Evolutionary conservation across 108 stramenopile genomes (phyloP).

Genomic region (Epipyxis sp.): DNA sequence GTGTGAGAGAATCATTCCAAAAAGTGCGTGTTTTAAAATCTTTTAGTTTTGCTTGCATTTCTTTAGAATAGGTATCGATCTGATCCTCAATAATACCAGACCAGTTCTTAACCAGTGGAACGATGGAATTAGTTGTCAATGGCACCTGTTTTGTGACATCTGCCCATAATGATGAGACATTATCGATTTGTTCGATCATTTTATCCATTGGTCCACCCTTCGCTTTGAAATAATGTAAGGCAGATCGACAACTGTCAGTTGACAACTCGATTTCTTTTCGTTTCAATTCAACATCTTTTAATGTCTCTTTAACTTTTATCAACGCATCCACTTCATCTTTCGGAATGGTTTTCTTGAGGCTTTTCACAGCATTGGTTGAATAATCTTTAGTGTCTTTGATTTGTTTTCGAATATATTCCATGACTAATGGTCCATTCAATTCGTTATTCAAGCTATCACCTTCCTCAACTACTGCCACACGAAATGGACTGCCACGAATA

Average conservation of each 20-base stretch:
- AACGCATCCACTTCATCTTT: slow-evolving; percentile 38
- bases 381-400: slow-evolving; percentile 59
- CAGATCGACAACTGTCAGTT: slow-evolving; percentile 15
- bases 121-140: slow-evolving; percentile 50
- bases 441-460: slow-evolving; percentile 41
- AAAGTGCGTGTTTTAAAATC: slow-evolving; percentile 51
- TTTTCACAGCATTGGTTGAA: slow-evolving; percentile 48
- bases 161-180: slow-evolving; percentile 52
- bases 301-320: slow-evolving; percentile 40
- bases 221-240: slow-evolving; percentile 51
- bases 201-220: slow-evolving; percentile 52
- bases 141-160: slow-evolving; percentile 54
- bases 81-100: slow-evolving; percentile 59
- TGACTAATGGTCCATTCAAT: slow-evolving; percentile 54
- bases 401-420: slow-evolving; percentile 38
- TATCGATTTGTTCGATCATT: slow-evolving; percentile 53
- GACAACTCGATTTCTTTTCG: slow-evolving; percentile 23
- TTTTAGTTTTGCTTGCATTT: slow-evolving; percentile 48
- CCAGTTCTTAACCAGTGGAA: slow-evolving; percentile 61
- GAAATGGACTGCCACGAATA: slow-evolving; percentile 68
- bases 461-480: slow-evolving; percentile 30
- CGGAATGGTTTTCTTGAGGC: slow-evolving; percentile 47
- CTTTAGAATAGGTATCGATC: slow-evolving; percentile 59
- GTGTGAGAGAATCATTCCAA: slow-evolving; percentile 55
- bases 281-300: slow-evolving; percentile 21